phyloP scores from a whole-genome alignment of 2,329 filamentous ascomycete species.

The Alternaria ethzedia region DNA sequence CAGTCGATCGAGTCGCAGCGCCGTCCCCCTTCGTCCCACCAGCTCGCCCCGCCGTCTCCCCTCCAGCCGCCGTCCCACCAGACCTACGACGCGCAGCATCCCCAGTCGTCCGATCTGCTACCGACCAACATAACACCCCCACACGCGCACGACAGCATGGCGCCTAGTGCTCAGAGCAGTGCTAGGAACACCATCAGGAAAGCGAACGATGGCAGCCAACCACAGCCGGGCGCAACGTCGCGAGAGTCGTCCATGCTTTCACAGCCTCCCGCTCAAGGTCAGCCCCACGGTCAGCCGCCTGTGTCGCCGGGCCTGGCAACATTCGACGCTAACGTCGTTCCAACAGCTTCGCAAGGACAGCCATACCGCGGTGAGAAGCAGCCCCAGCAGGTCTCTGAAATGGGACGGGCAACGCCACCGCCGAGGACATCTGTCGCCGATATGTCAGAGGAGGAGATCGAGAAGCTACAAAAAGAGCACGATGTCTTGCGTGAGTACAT shows the following conservation, averaged over 20 bases:
- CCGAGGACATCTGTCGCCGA: slow-evolving; percentile 50
- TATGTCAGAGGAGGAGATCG: slow-evolving; percentile 56
- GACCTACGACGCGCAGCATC: slow-evolving; percentile 40
- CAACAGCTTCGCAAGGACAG: slow-evolving; percentile 53
- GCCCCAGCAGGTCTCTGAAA: slow-evolving; percentile 37
- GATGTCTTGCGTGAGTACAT: slow-evolving; percentile 55
- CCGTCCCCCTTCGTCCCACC: slow-evolving; percentile 43
- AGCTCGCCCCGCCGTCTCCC: slow-evolving; percentile 45
- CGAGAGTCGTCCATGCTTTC: slow-evolving; percentile 45
- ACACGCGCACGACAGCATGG: slow-evolving; percentile 44
- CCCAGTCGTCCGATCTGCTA: slow-evolving; percentile 33
- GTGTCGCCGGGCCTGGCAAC: slow-evolving; percentile 49
- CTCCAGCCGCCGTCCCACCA: slow-evolving; percentile 42
- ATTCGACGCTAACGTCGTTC: slow-evolving; percentile 55
- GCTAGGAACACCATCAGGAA: slow-evolving; percentile 44
- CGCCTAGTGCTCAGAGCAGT: slow-evolving; percentile 29
- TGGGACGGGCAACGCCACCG: slow-evolving; percentile 54
- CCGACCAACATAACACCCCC: slow-evolving; percentile 37
- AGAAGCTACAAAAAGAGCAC: slow-evolving; percentile 57
- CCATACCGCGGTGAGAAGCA: slow-evolving; percentile 50
- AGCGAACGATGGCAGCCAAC: slow-evolving; percentile 39
- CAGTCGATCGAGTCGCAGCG: slow-evolving; percentile 38
- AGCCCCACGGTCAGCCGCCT: slow-evolving; percentile 44
- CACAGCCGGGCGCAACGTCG: slow-evolving; percentile 39
- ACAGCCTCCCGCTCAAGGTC: slow-evolving; percentile 46